These are phyloP conservation scores for Crinitomyces ghanaensis DNA, from an alignment of 805 yeast species.

Conservation along the genomic window DNA sequence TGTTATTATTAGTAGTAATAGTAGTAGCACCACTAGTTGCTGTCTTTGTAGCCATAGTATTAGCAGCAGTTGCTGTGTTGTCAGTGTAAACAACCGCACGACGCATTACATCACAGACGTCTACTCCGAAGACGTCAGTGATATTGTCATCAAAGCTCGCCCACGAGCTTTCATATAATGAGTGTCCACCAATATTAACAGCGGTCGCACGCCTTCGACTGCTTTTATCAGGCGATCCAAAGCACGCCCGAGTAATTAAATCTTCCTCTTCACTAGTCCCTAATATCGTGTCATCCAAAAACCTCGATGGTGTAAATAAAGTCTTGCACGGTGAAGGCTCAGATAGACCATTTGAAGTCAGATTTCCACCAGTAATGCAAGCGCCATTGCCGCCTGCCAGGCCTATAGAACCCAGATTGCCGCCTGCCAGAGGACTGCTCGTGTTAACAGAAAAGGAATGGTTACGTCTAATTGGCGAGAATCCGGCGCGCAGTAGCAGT, in stretches of 20 bases:
- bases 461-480: too few relatives aligned
- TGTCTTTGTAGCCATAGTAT: slow-evolving; percentile 6
- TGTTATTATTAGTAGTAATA: not conserved
- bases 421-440: too few relatives aligned
- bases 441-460: too few relatives aligned
- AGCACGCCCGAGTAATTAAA: slow-evolving; percentile 23
- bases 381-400: too few relatives aligned
- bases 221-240: slow-evolving; percentile 29
- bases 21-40: not conserved
- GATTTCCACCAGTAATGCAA: too few relatives aligned
- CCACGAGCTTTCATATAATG: slow-evolving; percentile 20
- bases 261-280: slow-evolving; percentile 24
- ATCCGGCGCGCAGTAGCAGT: too few relatives aligned
- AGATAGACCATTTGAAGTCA: too few relatives aligned
- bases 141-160: slow-evolving; percentile 20
- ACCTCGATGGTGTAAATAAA: too few relatives aligned
- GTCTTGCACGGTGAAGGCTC: too few relatives aligned
- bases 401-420: too few relatives aligned
- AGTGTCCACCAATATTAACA: too few relatives aligned
- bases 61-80: not conserved
- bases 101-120: slow-evolving; percentile 38
- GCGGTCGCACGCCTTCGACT: slow-evolving; percentile 18
- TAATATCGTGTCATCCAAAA: too few relatives aligned
- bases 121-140: slow-evolving; percentile 48
- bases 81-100: slow-evolving; percentile 31